Evolutionary conservation across 148 eudicot species (phyloP).

Genomic region (Rhododendron simsii): DNA sequence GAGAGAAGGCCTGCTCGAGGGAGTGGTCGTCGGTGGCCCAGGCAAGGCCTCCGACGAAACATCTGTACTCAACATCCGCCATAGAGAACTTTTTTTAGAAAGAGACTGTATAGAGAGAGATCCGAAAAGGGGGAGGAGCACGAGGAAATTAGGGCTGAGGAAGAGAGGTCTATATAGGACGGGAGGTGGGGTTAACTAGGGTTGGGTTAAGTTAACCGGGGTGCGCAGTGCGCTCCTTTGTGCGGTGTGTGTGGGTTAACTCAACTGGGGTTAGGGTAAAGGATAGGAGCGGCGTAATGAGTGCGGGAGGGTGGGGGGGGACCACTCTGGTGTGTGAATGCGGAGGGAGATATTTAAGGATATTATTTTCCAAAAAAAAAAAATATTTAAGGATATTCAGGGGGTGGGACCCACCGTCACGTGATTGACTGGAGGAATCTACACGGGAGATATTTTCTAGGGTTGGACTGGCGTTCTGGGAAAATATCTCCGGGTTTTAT

Average conservation of each 20-base stretch:
- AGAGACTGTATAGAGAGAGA: neutral
- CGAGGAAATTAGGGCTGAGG: neutral
- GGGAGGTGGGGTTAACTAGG: neutral
- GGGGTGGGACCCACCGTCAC: neutral
- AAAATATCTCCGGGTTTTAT: neutral
- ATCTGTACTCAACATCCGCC: conserved; percentile 66
- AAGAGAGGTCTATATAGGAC: neutral
- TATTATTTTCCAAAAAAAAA: neutral
- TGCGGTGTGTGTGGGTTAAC: neutral
- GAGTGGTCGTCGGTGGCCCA: conserved; percentile 74
- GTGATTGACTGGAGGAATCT: neutral
- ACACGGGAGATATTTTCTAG: neutral
- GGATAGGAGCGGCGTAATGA: neutral
- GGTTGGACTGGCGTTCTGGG: neutral
- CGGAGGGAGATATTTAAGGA: neutral
- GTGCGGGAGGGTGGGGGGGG: neutral
- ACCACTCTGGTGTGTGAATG: neutral
- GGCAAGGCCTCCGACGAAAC: conserved; percentile 92
- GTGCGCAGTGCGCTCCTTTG: neutral
- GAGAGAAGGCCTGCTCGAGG: conserved; percentile 56
- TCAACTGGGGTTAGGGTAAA: neutral
- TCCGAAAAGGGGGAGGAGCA: neutral
- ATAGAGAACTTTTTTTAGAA: neutral
- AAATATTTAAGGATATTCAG: neutral
- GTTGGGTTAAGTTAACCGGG: neutral